Base-by-base conservation (phyloP, 1,139 yeast species). In the Saccharomyces hybrid region DNA sequence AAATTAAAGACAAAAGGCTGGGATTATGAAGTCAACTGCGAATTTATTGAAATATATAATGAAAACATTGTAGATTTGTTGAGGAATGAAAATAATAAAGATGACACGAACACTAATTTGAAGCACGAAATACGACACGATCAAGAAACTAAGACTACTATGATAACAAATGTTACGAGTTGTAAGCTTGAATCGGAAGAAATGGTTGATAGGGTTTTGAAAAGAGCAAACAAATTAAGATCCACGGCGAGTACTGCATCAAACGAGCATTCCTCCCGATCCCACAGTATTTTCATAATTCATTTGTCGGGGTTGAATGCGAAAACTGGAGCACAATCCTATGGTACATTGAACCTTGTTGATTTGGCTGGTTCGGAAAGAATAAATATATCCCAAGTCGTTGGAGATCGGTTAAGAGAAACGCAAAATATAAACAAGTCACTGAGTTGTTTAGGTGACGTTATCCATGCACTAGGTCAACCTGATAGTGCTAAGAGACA, bases 331-430 rank as follows among this genome's bases (percentile, higher is more conserved):
- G 78, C 79, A 47, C 57, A 56, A 1, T 73, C 83, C 26, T 71
- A 75, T 19, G 96, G 96, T 1, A 79, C 81, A 1, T 73, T 89
- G 55, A 88, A 88, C 63, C 71, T 89, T 51, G 82, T 89, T 49
- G 96, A 89, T 69, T 74, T 89, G 58, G 96, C 96, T 0, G 96
- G 96, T 7, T 85, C 95, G 0, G 99, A 93, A 71, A 76, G 98
- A 55, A 74, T 91, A n/a, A 71, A 84, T 12, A 78, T 80, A 24
- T 86, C 96, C 0, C 88, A 84, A 63, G 95, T 82, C 0, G 79
- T 80, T 2, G 97, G 97, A 0, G 89, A 86, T 11, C 72, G 98
- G 49, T 73, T 93, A 27, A 81, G 81, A 61, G 99, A 93, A 70
- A 91, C 99, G 0, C 95, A 87, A 65, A 82, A 91, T 4, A 93